Percentiles rank a stretch among this genome's conserved stretches.
Evolutionary conservation across 352 stramenopile genomes (phyloP).

Genomic region (Globisporangium splendens): DNA sequence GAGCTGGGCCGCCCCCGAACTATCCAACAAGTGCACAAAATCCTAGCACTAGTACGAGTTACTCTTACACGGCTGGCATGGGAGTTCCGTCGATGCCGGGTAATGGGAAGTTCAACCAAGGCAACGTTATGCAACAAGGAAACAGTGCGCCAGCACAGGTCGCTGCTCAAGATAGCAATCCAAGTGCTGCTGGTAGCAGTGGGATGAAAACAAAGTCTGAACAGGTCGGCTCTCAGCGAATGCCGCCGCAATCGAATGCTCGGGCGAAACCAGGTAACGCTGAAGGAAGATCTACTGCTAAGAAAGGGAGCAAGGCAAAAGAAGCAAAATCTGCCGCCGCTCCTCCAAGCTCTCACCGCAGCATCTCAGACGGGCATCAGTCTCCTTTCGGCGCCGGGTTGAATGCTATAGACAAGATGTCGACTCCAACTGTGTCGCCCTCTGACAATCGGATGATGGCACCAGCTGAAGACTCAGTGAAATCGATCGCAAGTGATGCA

Average conservation of each 20-base stretch:
- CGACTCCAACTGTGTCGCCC: constrained; percentile 15
- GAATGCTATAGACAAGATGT: constrained; percentile 14
- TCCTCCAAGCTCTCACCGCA: constrained; percentile 7
- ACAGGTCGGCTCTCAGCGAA: constrained; percentile 4
- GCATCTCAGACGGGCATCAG: constrained; percentile 12
- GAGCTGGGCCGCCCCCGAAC: neutral
- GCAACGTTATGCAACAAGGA: constrained; percentile 1
- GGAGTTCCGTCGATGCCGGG: neutral
- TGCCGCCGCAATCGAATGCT: constrained; percentile 6
- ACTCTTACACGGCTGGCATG: neutral
- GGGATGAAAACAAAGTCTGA: constrained; percentile 13
- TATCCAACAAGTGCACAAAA: constrained; percentile 1
- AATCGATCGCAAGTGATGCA: constrained; percentile 13
- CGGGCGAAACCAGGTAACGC: constrained; percentile 2
- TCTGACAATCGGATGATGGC: constrained; percentile 10
- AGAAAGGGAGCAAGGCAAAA: constrained; percentile 10
- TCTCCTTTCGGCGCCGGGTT: constrained; percentile 9
- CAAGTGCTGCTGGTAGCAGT: neutral
- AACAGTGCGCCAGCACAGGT: neutral
- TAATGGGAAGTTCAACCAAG: neutral
- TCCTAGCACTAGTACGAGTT: neutral
- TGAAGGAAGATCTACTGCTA: constrained; percentile 5
- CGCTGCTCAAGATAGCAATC: neutral
- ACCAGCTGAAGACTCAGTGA: constrained; percentile 6
- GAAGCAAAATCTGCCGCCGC: constrained; percentile 11